Evolutionary conservation across 331 rosid genomes (phyloP), one percentile per base, ranked within the genome.

Genomic region (Pyrus hybrid): DNA sequence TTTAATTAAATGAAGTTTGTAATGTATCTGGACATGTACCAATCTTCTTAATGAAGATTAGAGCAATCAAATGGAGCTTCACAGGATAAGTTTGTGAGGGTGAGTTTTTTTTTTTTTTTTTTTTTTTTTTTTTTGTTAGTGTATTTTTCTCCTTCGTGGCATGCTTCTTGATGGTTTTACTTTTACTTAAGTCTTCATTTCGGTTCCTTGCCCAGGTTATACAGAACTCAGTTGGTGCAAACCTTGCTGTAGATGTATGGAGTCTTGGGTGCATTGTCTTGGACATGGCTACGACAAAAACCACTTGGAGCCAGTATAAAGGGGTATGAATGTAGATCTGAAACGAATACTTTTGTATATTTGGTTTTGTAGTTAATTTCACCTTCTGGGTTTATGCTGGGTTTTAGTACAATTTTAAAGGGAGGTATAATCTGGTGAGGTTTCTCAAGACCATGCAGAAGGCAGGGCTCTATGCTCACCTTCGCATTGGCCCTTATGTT

Each of bases 221-320:
- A 85, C 90, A 79, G 81, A 94, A 92, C 71, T 81, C 90, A 37
- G 86, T 68, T 68, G 97, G 96, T 57, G 80, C 85, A 80, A 91
- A 83, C 89, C 97, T 91, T 82, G 90, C 96, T 41, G 96, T 93
- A 89, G 98, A 93, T 87, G 86, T 93, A 75, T 93, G 98, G 98
- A 93, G 98, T 85, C 98, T 93, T 81, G 98, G 98, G 60, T 93
- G 98, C 90, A 93, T 97, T 18, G 97, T 93, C 76, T 85, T 93
- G 85, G 97, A 93, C 80, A 93, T 93, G 98, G 97, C 94, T 70
- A 93, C 98, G 14, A 89, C 96, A 26, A 63, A 91, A 91, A 75
- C 98, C 98, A 65, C 98, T 74, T 93, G 98, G 98, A 86, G 88
- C 81, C 98, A 93, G 80, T 93, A 90, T 79, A 96, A 91, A 88